Conservation (phyloP, 1,284 basidiomycete genomes). For the Leccinum glutinopallens region DNA sequence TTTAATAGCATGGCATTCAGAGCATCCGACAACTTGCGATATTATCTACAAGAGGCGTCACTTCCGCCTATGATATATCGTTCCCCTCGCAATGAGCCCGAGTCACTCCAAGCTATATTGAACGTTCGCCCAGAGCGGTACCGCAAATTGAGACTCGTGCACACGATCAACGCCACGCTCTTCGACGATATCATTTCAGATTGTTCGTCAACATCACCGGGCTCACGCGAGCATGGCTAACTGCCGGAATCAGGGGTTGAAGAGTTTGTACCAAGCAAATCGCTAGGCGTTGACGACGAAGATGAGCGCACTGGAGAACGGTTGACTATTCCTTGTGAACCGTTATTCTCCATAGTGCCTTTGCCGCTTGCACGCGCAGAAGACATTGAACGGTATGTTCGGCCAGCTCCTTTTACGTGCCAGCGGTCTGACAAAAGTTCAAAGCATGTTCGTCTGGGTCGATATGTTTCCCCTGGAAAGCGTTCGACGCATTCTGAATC, state of each 20-base stretch:
- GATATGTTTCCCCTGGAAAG: constrained; percentile 57
- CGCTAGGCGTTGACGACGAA: constrained; percentile 39
- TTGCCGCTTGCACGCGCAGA: constrained; percentile 34
- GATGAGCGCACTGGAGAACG: constrained; percentile 44
- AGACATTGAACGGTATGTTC: constrained; percentile 43
- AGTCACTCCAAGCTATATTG: constrained; percentile 47
- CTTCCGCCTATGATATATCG: constrained; percentile 51
- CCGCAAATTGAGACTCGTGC: constrained; percentile 50
- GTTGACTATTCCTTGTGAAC: constrained; percentile 48
- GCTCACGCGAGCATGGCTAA: constrained; percentile 11
- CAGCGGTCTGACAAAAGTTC: constrained; percentile 16
- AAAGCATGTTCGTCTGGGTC: constrained; percentile 46
- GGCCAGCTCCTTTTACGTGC: background rate
- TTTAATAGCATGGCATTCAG: constrained; percentile 28
- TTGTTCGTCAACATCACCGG: constrained; percentile 37
- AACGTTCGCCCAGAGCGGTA: constrained; percentile 48
- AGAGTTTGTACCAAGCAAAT: constrained; percentile 38
- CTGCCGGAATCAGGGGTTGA: constrained; percentile 38
- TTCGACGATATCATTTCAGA: constrained; percentile 38
- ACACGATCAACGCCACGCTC: constrained; percentile 34
- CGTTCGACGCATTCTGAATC: constrained; percentile 53
- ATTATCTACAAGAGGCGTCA: constrained; percentile 47
- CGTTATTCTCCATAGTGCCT: constrained; percentile 38
- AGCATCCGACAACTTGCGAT: constrained; percentile 48
- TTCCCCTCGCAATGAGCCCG: constrained; percentile 40